A percentile compares a stretch with the other conserved stretches of the same genome.
phyloP scores from a whole-genome alignment of 257 asterid species.

The Hygrophila difformis region DNA sequence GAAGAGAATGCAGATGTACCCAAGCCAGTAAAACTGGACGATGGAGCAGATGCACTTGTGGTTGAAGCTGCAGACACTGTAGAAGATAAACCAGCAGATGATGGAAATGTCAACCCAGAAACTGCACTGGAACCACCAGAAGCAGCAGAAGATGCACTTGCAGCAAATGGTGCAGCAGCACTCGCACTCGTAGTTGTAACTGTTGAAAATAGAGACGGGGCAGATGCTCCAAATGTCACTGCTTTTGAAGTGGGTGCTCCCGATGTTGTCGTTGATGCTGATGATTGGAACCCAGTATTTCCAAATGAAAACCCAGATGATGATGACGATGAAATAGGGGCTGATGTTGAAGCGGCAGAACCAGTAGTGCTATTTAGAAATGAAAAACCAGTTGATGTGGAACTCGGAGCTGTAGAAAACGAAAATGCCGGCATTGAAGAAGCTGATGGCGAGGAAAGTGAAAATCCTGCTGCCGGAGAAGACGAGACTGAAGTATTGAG shows the following conservation, averaged over 20 bases:
- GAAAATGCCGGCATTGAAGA: conserved; percentile 24
- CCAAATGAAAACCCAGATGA: conserved; percentile 47
- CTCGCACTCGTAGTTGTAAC: conserved; percentile 38
- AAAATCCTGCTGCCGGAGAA: conserved; percentile 35
- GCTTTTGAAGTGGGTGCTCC: conserved; percentile 35
- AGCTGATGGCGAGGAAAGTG: conserved; percentile 27
- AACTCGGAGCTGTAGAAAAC: conserved; percentile 26
- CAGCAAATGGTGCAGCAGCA: conserved; percentile 28
- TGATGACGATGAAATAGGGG: conserved; percentile 30
- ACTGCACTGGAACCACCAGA: conserved; percentile 26
- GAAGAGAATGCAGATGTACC: conserved; percentile 29
- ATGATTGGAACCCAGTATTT: conserved; percentile 29
- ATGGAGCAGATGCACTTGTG: conserved; percentile 31
- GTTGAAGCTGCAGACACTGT: conserved; percentile 20
- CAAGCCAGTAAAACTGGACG: conserved; percentile 41
- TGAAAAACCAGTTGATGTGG: conserved; percentile 32
- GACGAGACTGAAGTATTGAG: conserved; percentile 28
- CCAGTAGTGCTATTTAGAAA: conserved; percentile 26
- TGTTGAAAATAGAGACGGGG: conserved; percentile 48
- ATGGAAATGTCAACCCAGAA: conserved; percentile 30
- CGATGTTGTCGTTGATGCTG: conserved; percentile 30
- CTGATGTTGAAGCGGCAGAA: conserved; percentile 26
- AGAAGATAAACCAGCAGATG: conserved; percentile 24
- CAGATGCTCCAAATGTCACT: conserved; percentile 28
- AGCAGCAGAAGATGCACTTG: conserved; percentile 21